Base-by-base conservation (phyloP, 2,329 filamentous ascomycete species). In the Sporothrix phasma region DNA sequence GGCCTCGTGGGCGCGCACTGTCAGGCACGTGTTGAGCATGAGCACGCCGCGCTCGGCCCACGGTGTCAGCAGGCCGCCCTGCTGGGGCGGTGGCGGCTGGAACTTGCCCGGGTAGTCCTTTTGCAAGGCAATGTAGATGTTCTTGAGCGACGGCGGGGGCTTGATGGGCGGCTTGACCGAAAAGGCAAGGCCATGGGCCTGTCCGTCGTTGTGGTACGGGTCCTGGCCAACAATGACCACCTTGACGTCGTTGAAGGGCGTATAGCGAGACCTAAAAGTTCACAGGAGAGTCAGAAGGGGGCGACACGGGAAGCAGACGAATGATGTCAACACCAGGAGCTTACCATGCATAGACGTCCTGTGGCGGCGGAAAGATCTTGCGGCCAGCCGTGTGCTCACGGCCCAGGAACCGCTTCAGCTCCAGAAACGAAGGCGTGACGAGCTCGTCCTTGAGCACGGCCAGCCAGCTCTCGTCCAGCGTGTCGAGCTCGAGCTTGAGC, bases 111-210 rank as follows among this genome's bases (percentile, higher is more conserved):
- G 92, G 73, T 96, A 97, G 77, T 97, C 92, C 63, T 89, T 92
- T 72, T 88, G 86, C 64, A 99, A 84, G 11, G 87, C 88, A 49
- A 82, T 92, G 80, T 95, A 99, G 78, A 99, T 97, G 77, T 99
- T 99, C 70, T 85, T 85, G 17, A 99, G 86, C 0, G 91, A 96
- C 0, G 93, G 92, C 0, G 94, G 94, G 1, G 93, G 91, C 3
- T 85, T 84, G 0, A 91, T 96, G 0, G 94, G 94, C 3, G 93
- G 88, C 10, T 90, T 89, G 63, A 97, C 92, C 56, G 91, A 96
- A 81, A 99, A 99, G 73, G 90, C 93, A 65, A 99, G 86, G 49
- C 94, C 94, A 75, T 97, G 94, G 60, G 94, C 94, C 80, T 99
- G 94, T 75, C 95, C 95, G 74, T 85, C 75, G 74, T 96, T 96